Evolutionary conservation across 495 filamentous ascomycete species (phyloP), one percentile per base, ranked within the genome.

Genomic region (Annulohypoxylon nitens): DNA sequence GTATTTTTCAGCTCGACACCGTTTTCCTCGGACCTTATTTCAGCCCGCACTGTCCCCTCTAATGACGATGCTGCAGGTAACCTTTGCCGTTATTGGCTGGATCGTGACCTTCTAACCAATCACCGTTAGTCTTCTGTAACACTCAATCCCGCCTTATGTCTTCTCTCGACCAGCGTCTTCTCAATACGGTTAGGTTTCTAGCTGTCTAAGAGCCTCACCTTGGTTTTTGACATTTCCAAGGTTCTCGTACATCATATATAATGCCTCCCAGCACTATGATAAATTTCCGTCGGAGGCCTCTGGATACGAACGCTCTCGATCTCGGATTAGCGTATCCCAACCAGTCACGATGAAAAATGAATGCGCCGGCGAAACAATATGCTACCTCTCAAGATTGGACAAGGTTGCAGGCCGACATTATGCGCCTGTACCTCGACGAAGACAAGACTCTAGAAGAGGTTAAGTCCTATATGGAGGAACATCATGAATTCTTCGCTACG

Each of bases 361-460:
- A 60, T 59, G 36, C 36, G 23, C 64, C 69, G 25, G 61, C 68
- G 26, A 74, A 71, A 61, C 72, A 45, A 20, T 74, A 77, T 68
- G 75, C 73, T 51, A 66, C 73, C 10, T 36, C 75, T 41, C 67
- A 79, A 37, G 75, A 79, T 66, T 79, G 77, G 77, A 30, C 75
- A 2, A 66, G 76, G 50, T 61, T 74, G 14, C 77, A 76, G 59
- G 26, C 64, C 48, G 54, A 71, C 30, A 80, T 80, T 54, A 67
- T 70, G 45, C 69, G 70, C 12, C 57, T 80, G 2, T 80, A 80
- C 36, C 70, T 78, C 57, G 68, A 77, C 25, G 64, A 80, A 45
- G 76, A 79, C 45, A 78, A 76, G 61, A 75, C 78, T 11, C 73
- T 80, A 10, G 75, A 78, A 33, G 73, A 78, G 20, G 76, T 80